phyloP scores from a whole-genome alignment of 1,284 basidiomycete genomes.

The Fistulina hepatica region DNA sequence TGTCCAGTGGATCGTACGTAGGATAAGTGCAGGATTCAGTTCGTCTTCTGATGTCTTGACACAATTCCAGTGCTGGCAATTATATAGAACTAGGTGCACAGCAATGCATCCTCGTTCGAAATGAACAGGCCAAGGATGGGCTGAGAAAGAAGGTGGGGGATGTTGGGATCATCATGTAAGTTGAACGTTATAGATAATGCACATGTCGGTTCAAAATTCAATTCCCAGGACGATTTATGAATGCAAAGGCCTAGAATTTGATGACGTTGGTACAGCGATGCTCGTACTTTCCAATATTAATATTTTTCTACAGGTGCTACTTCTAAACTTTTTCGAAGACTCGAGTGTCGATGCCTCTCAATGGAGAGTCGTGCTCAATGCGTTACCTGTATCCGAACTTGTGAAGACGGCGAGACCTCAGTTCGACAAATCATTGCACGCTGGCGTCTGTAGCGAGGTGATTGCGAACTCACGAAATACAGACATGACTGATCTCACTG shows the following conservation, averaged over 20 bases:
- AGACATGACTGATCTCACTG: constrained; percentile 3
- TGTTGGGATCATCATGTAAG: constrained; percentile 52
- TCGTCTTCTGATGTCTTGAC: constrained; percentile 15
- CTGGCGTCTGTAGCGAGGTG: constrained; percentile 51
- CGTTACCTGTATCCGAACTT: constrained; percentile 18
- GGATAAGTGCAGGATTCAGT: background rate
- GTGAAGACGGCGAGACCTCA: constrained; percentile 27
- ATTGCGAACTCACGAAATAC: constrained; percentile 7
- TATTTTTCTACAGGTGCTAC: constrained; percentile 38
- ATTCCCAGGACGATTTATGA: constrained; percentile 53
- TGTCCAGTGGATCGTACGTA: constrained; percentile 35
- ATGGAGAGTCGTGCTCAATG: constrained; percentile 53
- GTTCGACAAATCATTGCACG: constrained; percentile 44
- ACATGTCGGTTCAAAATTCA: constrained; percentile 1
- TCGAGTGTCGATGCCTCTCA: constrained; percentile 37
- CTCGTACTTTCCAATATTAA: background rate
- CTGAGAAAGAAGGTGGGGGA: constrained; percentile 47
- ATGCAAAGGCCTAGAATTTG: constrained; percentile 65
- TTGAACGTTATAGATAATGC: constrained; percentile 4
- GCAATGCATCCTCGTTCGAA: constrained; percentile 65
- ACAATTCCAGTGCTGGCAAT: constrained; percentile 28
- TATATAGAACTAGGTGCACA: constrained; percentile 56
- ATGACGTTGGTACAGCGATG: constrained; percentile 52
- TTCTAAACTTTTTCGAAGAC: constrained; percentile 65
- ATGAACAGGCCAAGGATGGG: constrained; percentile 38